Percentiles rank a stretch among this genome's conserved stretches.
Evolutionary conservation across 2,329 filamentous ascomycete genomes (phyloP).

Genomic region (Monosporascus cannonballus): DNA sequence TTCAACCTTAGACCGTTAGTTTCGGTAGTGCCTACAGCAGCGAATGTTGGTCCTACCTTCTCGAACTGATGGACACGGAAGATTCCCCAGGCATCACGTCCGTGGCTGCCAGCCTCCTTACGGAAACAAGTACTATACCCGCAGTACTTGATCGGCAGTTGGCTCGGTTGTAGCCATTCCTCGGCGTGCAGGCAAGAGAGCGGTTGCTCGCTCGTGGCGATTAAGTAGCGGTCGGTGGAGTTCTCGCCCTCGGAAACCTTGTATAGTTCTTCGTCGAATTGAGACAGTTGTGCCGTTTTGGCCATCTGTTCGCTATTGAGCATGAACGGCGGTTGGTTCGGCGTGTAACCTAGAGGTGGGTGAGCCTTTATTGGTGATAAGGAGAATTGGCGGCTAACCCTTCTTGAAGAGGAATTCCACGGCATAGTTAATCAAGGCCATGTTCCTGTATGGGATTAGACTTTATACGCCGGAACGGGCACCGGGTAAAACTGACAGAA

Average conservation of each 20-base stretch:
- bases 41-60: slow-evolving; percentile 47
- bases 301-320: slow-evolving; percentile 83
- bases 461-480: no score
- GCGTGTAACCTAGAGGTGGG: slow-evolving; percentile 35
- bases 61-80: slow-evolving; percentile 99
- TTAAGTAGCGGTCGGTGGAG: slow-evolving; percentile 75
- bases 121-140: slow-evolving; percentile 95
- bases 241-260: slow-evolving; percentile 88
- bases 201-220: slow-evolving; percentile 87
- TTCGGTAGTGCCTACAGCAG: no score
- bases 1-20: slow-evolving; percentile 11
- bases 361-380: no score
- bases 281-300: slow-evolving; percentile 93
- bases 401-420: slow-evolving; percentile 78
- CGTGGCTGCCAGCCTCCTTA: slow-evolving; percentile 87
- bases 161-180: slow-evolving; percentile 81
- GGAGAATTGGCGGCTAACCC: slow-evolving; percentile 46
- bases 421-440: slow-evolving; percentile 92
- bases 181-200: slow-evolving; percentile 88
- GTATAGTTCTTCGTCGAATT: slow-evolving; percentile 97
- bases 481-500: slow-evolving; percentile 39
- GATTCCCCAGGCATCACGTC: slow-evolving; percentile 93
- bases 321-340: slow-evolving; percentile 90
- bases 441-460: slow-evolving; percentile 43
- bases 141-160: slow-evolving; percentile 86